Base-by-base conservation (phyloP, 805 yeast species). In the Candida krabiensis region DNA sequence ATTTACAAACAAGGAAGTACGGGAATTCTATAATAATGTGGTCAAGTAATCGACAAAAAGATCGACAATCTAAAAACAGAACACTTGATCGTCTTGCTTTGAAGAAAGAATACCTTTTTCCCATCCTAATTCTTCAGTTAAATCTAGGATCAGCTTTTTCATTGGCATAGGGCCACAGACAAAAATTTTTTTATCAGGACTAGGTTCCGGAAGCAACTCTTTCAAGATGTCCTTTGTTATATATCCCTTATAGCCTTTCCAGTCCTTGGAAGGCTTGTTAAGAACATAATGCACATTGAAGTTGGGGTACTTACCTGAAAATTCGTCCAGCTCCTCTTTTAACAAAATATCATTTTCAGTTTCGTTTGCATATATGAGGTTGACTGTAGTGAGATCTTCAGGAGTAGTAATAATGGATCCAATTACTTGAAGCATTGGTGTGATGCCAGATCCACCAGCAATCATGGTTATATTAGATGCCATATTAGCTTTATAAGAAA, bases 361-460 rank as follows among this genome's bases (percentile, higher is more conserved):
- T 54, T 83, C 86, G 52, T 85, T 85, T 22, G 88, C 89, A 56
- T 71, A 86, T 35, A 86, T 68, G 47, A 86, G 63, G 2, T 77
- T 69, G 38, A 86, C 69, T 36, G 72, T 70, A 25, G 91, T 83
- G 22, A 57, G 25, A 58, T 84, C 90, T 40, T 72, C 79, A 3
- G 87, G 80, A 19, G 81, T 78, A 13, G 89, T 83, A 44, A 83
- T 76, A 35, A 84, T 71, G 42, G 75, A 75, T 43, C 85, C 80
- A 36, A 86, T 69, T 12, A 90, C 83, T 64, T 89, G 95, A 55
- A 85, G 72, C 64, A 87, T 80, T 26, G 97, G 96, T 7, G 96
- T 87, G 46, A 90, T 83, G 36, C 97, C 95, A 0, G 91, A 79
- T 14, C 95, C 95, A 49, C 93, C 95, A 6, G 90, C 91, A 50